These are phyloP conservation scores for Monilinia vaccinii-corymbosi DNA, from an alignment of 2,329 filamentous ascomycete species.

Conservation along the genomic window DNA sequence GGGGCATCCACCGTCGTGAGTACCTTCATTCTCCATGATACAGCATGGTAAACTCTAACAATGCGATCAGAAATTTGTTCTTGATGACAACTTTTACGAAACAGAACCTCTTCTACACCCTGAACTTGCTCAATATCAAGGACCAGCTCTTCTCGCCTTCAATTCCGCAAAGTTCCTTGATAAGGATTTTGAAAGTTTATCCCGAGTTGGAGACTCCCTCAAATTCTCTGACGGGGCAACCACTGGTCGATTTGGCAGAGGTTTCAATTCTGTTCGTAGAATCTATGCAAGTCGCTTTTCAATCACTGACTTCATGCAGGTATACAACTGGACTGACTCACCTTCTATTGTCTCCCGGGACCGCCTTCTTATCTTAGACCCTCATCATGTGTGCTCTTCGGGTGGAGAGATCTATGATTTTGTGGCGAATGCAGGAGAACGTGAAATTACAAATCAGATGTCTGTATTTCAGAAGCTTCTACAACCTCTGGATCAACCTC, in stretches of 20 bases:
- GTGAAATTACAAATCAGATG: constrained; percentile 27
- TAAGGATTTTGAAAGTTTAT: constrained; percentile 28
- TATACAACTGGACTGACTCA: constrained; percentile 33
- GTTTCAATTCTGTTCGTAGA: constrained; percentile 30
- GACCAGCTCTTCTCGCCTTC: constrained; percentile 29
- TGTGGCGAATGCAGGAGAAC: constrained; percentile 17
- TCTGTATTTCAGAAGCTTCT: constrained; percentile 24
- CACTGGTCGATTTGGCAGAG: constrained; percentile 32
- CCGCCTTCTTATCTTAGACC: constrained; percentile 29
- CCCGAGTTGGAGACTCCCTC: constrained; percentile 26
- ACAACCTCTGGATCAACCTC: constrained; percentile 11
- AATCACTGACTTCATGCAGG: constrained; percentile 15
- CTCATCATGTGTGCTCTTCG: constrained; percentile 28
- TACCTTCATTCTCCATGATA: too few species aligned
- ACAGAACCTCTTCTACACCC: constrained; percentile 19
- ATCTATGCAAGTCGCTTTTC: background rate
- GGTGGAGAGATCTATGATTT: constrained; percentile 29
- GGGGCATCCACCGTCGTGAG: constrained; percentile 49
- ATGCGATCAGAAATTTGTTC: constrained; percentile 18
- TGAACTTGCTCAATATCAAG: constrained; percentile 28
- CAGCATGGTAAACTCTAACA: background rate
- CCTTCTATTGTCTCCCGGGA: constrained; percentile 30
- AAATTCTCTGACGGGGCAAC: constrained; percentile 27
- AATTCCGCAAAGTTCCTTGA: constrained; percentile 29
- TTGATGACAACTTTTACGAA: constrained; percentile 26